Conservation (phyloP, 2,329 filamentous ascomycete genomes). For the Epichloe gansuensis region DNA sequence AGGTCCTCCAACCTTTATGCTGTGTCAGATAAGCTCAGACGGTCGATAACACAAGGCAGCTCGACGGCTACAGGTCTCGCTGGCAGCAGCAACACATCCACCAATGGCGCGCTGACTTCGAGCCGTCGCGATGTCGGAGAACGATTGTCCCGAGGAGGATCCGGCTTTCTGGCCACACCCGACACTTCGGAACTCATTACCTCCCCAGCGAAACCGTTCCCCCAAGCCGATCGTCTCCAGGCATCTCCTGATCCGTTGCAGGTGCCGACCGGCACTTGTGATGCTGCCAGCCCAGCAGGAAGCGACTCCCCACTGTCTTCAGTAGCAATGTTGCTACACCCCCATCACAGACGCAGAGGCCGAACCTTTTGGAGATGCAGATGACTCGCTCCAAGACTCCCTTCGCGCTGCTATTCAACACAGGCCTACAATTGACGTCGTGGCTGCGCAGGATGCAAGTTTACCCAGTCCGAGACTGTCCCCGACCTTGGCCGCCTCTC, state of each 20-base stretch:
- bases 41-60: conserved; percentile 19
- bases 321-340: conserved; percentile 58
- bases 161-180: conserved; percentile 41
- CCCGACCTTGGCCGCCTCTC: conserved; percentile 68
- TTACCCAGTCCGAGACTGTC: conserved; percentile 91
- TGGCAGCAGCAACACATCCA: background rate
- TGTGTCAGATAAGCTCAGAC: conserved; percentile 24
- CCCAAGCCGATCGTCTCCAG: conserved; percentile 28
- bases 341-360: conserved; percentile 63
- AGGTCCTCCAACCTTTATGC: conserved; percentile 19
- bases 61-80: conserved; percentile 1
- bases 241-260: conserved; percentile 33
- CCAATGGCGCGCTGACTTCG: background rate
- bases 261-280: conserved; percentile 25
- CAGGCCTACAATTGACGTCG: conserved; percentile 50
- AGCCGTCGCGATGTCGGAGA: conserved; percentile 15
- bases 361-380: conserved; percentile 43
- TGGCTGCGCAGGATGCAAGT: conserved; percentile 75
- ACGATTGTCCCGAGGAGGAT: conserved; percentile 12
- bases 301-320: conserved; percentile 48
- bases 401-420: conserved; percentile 35
- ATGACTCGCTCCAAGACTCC: conserved; percentile 36
- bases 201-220: conserved; percentile 23
- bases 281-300: conserved; percentile 38
- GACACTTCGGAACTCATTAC: conserved; percentile 37